phyloP scores from a whole-genome alignment of 805 yeast species.

The Ogataea sp. region DNA sequence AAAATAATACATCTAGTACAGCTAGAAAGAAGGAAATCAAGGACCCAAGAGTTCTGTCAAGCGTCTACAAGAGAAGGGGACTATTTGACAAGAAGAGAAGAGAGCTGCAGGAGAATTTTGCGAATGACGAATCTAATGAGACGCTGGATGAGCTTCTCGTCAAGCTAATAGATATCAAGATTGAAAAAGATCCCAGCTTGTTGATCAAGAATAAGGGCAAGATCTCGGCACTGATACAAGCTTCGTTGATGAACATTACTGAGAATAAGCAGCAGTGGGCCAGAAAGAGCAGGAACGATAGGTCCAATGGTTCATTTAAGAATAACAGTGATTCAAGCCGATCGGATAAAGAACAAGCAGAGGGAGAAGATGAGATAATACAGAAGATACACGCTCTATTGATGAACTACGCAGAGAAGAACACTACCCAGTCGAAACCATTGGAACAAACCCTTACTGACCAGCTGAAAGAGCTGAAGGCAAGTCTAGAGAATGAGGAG shows the following conservation, averaged over 20 bases:
- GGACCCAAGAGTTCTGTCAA: constrained; percentile 34
- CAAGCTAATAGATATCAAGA: constrained; percentile 36
- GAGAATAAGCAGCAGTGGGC: neutral
- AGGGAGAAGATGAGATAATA: constrained; percentile 11
- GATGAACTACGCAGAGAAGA: constrained; percentile 9
- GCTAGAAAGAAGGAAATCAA: constrained; percentile 18
- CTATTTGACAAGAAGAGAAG: constrained; percentile 38
- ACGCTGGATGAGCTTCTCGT: constrained; percentile 31
- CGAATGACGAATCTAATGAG: constrained; percentile 30
- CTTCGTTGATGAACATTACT: constrained; percentile 30
- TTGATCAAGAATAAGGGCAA: constrained; percentile 40
- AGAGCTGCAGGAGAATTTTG: constrained; percentile 34
- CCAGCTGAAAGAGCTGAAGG: constrained; percentile 8
- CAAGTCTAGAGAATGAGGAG: no score
- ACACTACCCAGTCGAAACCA: constrained; percentile 8
- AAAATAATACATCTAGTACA: no score
- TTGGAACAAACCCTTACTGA: constrained; percentile 7
- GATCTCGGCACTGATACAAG: constrained; percentile 44
- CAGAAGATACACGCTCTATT: constrained; percentile 13
- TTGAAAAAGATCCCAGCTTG: constrained; percentile 39
- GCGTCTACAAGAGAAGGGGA: constrained; percentile 40
- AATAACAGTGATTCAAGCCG: no score
- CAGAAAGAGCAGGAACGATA: no score
- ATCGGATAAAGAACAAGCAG: neutral
- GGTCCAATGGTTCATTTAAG: no score